Evolutionary conservation across 1,139 yeast species (phyloP).

Genomic region (Hansenula anomala): DNA sequence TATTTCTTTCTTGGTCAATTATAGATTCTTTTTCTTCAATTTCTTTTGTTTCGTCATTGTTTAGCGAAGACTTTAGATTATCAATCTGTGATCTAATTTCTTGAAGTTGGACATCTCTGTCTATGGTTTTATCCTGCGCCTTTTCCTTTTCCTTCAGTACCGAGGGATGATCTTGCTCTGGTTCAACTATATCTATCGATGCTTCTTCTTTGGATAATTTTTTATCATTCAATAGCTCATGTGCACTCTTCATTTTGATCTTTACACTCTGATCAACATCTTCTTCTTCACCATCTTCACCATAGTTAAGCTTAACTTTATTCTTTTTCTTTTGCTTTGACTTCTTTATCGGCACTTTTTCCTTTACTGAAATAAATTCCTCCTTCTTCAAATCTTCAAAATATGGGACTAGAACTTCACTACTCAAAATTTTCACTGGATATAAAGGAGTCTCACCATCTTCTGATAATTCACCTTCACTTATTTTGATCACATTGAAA

Average conservation of each 20-base stretch:
- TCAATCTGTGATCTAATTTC: too few species aligned
- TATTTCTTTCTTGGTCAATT: slow-evolving; percentile 2
- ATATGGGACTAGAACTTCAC: slow-evolving; percentile 42
- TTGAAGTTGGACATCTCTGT: too few species aligned
- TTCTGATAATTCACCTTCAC: slow-evolving; percentile 41
- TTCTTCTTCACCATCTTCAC: slow-evolving; percentile 26
- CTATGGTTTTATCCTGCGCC: slow-evolving; percentile 3
- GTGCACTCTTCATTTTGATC: slow-evolving; percentile 47
- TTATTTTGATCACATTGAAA: slow-evolving; percentile 47
- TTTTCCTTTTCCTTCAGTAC: background rate
- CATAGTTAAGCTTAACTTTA: slow-evolving; percentile 25
- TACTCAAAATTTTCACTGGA: slow-evolving; percentile 41
- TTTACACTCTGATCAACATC: slow-evolving; percentile 10
- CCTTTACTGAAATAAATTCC: slow-evolving; percentile 3
- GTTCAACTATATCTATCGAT: background rate
- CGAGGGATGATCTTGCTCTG: slow-evolving; percentile 4
- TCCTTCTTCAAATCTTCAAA: slow-evolving; percentile 39
- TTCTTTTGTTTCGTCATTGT: slow-evolving; percentile 1
- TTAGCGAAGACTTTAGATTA: background rate
- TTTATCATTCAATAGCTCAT: slow-evolving; percentile 34
- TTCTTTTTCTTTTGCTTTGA: slow-evolving; percentile 18
- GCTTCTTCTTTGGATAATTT: slow-evolving; percentile 16
- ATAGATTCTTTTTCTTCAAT: slow-evolving; percentile 3
- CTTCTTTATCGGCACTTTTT: slow-evolving; percentile 8
- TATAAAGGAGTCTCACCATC: slow-evolving; percentile 42